Base-by-base conservation (phyloP, 208 protist genomes). In the Trypanosoma mega region DNA sequence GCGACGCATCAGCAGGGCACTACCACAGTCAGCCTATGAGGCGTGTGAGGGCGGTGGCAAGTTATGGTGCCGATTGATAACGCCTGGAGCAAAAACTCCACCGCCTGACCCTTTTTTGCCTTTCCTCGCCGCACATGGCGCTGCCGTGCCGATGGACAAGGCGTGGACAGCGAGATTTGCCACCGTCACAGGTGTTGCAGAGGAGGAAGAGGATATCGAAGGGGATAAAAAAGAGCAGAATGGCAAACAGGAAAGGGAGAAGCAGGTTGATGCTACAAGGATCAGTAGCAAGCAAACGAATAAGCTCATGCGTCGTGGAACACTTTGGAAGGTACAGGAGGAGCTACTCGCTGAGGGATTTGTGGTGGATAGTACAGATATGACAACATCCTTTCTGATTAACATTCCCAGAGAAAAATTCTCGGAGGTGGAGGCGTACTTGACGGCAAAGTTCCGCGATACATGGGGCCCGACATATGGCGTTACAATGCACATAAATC, bases 321-420 rank as follows among this genome's bases (percentile, higher is more conserved):
- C 63, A 1, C 43, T 80, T 16, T 74, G 63, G 66, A 31, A 39
- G 2, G 45, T 78, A 1, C 50, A 53, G 30, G n/a, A 36, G 8
- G n/a, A 53, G 33, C 34, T 80, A 9, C 51, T 66, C 21, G 55
- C 24, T 18, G 62, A 63, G n/a, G 74, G 68, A 2, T 80, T 73
- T 12, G 4, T 12, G 11, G 68, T 58, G 9, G 78, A 76, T 45
- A 21, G 30, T 23, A 3, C 52, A 2, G 7, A 50, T 11, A 71
- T 70, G 30, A 49, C 65, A 31, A 73, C 78, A n/a, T 75, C 54
- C n/a, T 75, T 80, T 63, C 29, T 72, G 4, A 63, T 85, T 12
- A 56, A 78, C 48, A 45, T 74, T 20, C 30, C 45, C 0, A 45
- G 53, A 23, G 76, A 46, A 5, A 39, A 46, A 8, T 24, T 53